Evolutionary conservation across 2,329 filamentous ascomycete genomes (phyloP).

Genomic region (Fusarium mangiferae): DNA sequence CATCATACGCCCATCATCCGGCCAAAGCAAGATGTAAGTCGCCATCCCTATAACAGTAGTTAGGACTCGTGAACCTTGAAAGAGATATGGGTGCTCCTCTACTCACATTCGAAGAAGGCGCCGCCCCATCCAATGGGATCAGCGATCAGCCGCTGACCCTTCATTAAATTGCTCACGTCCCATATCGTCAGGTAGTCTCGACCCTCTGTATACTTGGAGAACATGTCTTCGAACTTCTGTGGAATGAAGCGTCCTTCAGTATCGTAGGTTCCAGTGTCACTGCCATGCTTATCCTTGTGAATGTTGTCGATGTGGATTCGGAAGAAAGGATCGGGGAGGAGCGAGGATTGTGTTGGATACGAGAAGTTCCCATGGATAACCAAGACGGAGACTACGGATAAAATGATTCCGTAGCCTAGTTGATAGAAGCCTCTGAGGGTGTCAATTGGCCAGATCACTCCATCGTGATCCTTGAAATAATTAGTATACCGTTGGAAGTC

Average conservation of each 20-base stretch:
- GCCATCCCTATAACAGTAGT: background rate
- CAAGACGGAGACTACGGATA: fast-evolving
- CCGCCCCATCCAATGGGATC: background rate
- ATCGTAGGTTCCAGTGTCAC: background rate
- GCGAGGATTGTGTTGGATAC: fast-evolving
- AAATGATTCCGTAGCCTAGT: fast-evolving
- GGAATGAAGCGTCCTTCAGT: background rate
- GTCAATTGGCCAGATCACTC: background rate
- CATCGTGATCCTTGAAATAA: background rate
- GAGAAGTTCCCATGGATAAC: background rate
- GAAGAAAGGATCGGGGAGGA: background rate
- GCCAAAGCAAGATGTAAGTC: background rate
- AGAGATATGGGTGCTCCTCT: no score
- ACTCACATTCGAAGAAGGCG: background rate
- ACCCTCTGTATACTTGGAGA: background rate
- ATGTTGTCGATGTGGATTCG: fast-evolving
- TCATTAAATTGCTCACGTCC: background rate
- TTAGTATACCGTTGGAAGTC: fast-evolving
- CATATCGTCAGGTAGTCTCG: background rate
- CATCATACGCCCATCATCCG: background rate
- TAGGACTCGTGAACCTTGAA: no score
- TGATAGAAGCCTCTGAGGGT: fast-evolving
- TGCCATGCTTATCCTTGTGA: background rate
- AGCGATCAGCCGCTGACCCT: fast-evolving
- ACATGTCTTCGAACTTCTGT: background rate